phyloP scores from a whole-genome alignment of 2,329 filamentous ascomycete species.

The Trichoderma sp. region DNA sequence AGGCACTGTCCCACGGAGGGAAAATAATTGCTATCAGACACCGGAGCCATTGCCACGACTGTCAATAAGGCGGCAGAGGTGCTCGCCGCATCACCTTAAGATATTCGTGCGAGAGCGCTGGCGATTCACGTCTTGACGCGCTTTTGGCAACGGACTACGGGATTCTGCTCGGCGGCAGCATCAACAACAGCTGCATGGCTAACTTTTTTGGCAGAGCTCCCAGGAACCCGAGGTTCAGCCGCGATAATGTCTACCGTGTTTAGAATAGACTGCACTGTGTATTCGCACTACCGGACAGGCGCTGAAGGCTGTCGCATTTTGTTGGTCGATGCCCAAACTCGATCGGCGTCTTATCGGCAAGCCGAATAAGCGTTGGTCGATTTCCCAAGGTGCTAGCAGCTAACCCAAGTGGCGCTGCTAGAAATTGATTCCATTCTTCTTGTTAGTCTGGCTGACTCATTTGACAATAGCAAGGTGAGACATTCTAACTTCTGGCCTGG shows the following conservation, averaged over 20 bases:
- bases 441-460: constrained; percentile 28
- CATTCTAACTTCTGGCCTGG: background rate
- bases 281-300: background rate
- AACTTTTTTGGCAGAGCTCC: constrained; percentile 31
- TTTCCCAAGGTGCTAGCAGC: background rate
- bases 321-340: background rate
- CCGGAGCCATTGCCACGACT: constrained; percentile 69
- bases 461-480: background rate
- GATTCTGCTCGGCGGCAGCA: constrained; percentile 8
- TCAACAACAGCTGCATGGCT: constrained; percentile 27
- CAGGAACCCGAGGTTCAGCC: constrained; percentile 29
- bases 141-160: constrained; percentile 16
- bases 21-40: constrained; percentile 73
- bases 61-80: constrained; percentile 50
- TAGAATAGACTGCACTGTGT: background rate
- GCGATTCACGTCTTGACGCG: constrained; percentile 26
- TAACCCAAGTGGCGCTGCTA: constrained; percentile 4
- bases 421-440: constrained; percentile 13
- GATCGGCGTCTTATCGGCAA: constrained; percentile 35
- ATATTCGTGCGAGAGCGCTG: constrained; percentile 35
- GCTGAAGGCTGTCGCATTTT: background rate
- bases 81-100: constrained; percentile 46
- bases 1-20: constrained; percentile 85
- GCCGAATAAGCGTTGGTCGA: background rate
- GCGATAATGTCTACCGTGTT: background rate